Conservation (phyloP, 306 rosid species). For the Biancaea sappan region DNA sequence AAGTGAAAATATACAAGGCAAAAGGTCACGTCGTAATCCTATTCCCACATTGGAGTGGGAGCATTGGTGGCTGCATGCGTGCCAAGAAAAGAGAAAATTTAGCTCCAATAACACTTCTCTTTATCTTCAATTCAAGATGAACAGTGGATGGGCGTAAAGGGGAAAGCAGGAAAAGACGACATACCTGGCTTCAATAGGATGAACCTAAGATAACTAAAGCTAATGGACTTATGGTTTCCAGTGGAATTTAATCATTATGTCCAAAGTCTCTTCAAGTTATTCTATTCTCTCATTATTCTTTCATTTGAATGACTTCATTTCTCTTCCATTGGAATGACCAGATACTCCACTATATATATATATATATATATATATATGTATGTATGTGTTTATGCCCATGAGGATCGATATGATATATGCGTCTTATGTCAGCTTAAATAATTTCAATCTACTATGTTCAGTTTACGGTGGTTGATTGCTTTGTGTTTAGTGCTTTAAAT, state of each 20-base stretch:
- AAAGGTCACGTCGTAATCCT: constrained; percentile 39
- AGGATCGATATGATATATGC: no score
- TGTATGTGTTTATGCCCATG: no score
- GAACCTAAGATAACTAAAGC: constrained; percentile 22
- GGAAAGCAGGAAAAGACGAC: constrained; percentile 6
- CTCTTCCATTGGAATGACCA: neutral
- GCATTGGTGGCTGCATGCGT: constrained; percentile 41
- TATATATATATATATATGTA: no score
- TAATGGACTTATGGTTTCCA: constrained; percentile 17
- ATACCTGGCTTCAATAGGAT: constrained; percentile 30
- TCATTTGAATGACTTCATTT: constrained; percentile 22
- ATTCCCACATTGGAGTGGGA: constrained; percentile 40
- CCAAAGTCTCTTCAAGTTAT: constrained; percentile 31
- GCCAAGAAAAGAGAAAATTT: constrained; percentile 21
- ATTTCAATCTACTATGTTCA: no score
- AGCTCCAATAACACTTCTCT: constrained; percentile 25
- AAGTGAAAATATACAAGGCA: constrained; percentile 37
- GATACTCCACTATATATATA: neutral
- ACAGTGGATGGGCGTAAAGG: constrained; percentile 9
- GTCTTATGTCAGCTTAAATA: no score
- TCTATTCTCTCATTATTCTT: constrained; percentile 26
- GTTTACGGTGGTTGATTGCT: no score
- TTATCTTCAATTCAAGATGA: constrained; percentile 11
- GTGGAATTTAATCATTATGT: constrained; percentile 45
- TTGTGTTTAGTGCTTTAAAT: no score